These are phyloP conservation scores for Auriscalpium microsporum DNA, from an alignment of 768 basidiomycete species.

Conservation along the genomic window DNA sequence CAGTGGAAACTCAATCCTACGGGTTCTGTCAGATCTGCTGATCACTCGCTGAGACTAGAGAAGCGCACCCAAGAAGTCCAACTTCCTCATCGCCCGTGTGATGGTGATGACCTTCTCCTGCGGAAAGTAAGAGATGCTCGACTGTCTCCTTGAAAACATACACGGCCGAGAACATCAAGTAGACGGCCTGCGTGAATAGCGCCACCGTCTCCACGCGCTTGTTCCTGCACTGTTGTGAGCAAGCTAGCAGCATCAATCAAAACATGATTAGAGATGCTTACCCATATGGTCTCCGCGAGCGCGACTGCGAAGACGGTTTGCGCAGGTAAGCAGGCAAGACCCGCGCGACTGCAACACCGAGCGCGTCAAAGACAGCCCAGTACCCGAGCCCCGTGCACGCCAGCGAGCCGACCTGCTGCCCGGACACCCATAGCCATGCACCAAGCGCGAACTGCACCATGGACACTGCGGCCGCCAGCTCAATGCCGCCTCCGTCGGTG, in stretches of 20 bases:
- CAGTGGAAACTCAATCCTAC: constrained; percentile 61
- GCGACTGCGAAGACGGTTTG: constrained; percentile 21
- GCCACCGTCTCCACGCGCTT: constrained; percentile 61
- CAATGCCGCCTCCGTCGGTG: neutral
- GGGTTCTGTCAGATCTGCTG: neutral
- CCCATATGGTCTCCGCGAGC: constrained; percentile 46
- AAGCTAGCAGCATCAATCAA: neutral
- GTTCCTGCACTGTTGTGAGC: constrained; percentile 32
- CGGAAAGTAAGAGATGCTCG: constrained; percentile 79
- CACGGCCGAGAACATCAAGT: constrained; percentile 87
- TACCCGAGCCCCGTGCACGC: constrained; percentile 89
- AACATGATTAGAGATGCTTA: constrained; percentile 36
- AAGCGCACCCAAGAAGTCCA: constrained; percentile 31
- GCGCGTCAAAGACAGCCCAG: constrained; percentile 90
- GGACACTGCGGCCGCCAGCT: constrained; percentile 11
- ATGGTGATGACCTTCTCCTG: constrained; percentile 60
- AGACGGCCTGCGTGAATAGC: constrained; percentile 86
- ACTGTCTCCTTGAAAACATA: constrained; percentile 97
- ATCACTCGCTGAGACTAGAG: constrained; percentile 24
- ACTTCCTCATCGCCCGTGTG: constrained; percentile 50
- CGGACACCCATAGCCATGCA: constrained; percentile 77
- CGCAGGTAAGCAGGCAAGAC: constrained; percentile 39
- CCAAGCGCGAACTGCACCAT: constrained; percentile 54
- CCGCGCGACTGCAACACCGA: constrained; percentile 58
- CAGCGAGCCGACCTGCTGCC: constrained; percentile 82